Percentiles rank a stretch among this genome's conserved stretches.
Evolutionary conservation across 345 rosid species (phyloP).

Genomic region (Dipteronia dyeriana): DNA sequence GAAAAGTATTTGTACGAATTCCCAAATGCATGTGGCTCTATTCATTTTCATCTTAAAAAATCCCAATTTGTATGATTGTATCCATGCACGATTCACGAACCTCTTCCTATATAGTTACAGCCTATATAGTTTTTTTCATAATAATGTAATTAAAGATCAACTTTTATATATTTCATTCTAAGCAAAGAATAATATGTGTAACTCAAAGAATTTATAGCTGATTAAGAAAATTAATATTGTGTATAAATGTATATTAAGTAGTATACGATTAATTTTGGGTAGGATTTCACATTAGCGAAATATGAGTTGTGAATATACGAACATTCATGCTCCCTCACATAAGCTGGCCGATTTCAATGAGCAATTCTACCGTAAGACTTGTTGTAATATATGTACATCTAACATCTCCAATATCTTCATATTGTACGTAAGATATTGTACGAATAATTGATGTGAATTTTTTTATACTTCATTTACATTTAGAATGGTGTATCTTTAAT

Average conservation of each 20-base stretch:
- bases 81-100: too few relatives aligned
- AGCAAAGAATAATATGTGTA: too few relatives aligned
- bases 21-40: neutral
- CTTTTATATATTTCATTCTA: too few relatives aligned
- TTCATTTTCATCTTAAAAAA: too few relatives aligned
- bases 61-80: too few relatives aligned
- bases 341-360: neutral
- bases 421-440: too few relatives aligned
- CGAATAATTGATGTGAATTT: neutral
- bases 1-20: conserved; percentile 12
- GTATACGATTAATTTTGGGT: too few relatives aligned
- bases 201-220: neutral
- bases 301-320: neutral
- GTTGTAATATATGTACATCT: neutral
- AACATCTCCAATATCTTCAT: neutral
- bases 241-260: neutral
- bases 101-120: too few relatives aligned
- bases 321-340: neutral
- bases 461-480: neutral
- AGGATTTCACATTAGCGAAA: neutral
- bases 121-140: too few relatives aligned
- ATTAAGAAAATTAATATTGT: neutral
- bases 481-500: neutral
- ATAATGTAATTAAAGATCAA: too few relatives aligned
- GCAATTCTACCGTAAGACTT: neutral